phyloP scores from a whole-genome alignment of 2,329 filamentous ascomycete genomes.

The Elsinoe arachidis region DNA sequence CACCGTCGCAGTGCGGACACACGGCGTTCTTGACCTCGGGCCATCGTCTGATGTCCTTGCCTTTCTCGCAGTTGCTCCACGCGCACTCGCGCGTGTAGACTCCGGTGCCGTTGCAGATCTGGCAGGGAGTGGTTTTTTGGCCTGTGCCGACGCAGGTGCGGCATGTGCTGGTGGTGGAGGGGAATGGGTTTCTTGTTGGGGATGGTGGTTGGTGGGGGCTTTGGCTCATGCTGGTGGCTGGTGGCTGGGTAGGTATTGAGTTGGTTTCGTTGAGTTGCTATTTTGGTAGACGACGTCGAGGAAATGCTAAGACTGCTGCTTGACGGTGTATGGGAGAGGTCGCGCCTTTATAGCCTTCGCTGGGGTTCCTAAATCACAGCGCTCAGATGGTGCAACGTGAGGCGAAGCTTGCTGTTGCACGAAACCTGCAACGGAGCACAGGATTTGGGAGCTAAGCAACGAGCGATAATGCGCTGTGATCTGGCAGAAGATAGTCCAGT shows the following conservation, averaged over 20 bases:
- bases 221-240: not conserved
- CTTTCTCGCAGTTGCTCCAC: not conserved
- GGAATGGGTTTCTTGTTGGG: not conserved
- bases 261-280: too few relatives aligned
- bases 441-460: not conserved
- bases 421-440: not conserved
- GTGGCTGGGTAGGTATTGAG: too few relatives aligned
- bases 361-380: not conserved
- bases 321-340: too few relatives aligned
- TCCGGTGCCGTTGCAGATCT: not conserved
- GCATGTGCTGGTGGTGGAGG: not conserved
- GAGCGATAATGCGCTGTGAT: not conserved
- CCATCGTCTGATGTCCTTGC: not conserved
- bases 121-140: not conserved
- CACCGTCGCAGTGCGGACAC: not conserved
- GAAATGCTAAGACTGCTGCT: too few relatives aligned
- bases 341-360: not conserved
- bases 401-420: not conserved
- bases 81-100: not conserved
- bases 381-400: not conserved
- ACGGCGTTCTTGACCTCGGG: not conserved
- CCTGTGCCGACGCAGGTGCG: not conserved
- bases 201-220: not conserved
- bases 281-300: too few relatives aligned
- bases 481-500: not conserved